Evolutionary conservation across 352 stramenopile species (phyloP).

Genomic region (Pythium diclinum): DNA sequence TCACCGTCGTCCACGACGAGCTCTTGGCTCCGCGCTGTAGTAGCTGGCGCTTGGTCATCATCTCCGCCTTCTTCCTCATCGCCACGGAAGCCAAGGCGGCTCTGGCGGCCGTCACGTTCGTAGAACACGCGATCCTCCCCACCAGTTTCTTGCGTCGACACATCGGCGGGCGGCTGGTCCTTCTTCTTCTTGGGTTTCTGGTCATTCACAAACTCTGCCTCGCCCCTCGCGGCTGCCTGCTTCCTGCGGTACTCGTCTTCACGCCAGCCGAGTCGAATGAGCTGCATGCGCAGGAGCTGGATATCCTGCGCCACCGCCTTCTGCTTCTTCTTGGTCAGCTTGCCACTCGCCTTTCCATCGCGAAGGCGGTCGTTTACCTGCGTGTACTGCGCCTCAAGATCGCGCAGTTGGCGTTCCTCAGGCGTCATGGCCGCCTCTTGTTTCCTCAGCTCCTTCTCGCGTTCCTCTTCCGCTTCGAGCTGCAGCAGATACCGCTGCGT

Average conservation of each 20-base stretch:
- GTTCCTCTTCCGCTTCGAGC: constrained; percentile 37
- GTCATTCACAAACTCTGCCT: constrained; percentile 10
- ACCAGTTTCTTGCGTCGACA: neutral
- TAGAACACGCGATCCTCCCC: constrained; percentile 19
- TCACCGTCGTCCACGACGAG: constrained; percentile 10
- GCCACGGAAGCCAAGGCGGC: constrained; percentile 18
- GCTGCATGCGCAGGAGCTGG: constrained; percentile 20
- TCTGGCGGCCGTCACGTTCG: constrained; percentile 16
- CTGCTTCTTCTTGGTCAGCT: constrained; percentile 56
- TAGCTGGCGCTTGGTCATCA: neutral
- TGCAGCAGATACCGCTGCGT: constrained; percentile 71
- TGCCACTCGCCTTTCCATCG: constrained; percentile 42
- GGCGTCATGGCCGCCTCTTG: constrained; percentile 35
- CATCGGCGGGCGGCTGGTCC: neutral
- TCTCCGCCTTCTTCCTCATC: constrained; percentile 5
- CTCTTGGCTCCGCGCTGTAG: neutral
- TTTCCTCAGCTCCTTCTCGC: constrained; percentile 41
- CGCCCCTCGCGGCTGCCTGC: constrained; percentile 21
- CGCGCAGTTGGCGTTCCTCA: constrained; percentile 37
- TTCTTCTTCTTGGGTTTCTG: constrained; percentile 18
- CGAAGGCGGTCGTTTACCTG: constrained; percentile 29
- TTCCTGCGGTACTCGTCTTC: constrained; percentile 34
- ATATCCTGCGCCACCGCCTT: constrained; percentile 37
- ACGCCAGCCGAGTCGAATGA: constrained; percentile 28
- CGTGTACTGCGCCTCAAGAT: constrained; percentile 50